These are phyloP conservation scores for Apiospora phragmitis DNA, from an alignment of 2,329 filamentous ascomycete species.

Conservation along the genomic window DNA sequence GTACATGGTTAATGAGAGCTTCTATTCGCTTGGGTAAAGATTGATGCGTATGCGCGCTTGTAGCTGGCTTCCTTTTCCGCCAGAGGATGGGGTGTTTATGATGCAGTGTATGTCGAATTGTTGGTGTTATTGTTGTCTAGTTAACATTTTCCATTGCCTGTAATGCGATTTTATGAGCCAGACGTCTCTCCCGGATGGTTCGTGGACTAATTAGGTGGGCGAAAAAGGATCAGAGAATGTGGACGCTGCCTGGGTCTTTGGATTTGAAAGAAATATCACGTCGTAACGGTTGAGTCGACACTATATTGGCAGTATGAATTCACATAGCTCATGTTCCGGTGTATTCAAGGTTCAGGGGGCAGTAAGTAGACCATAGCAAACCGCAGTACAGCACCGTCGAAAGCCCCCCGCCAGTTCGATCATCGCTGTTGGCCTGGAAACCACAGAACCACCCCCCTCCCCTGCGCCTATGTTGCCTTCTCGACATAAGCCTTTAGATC, in stretches of 20 bases:
- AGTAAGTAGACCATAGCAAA: background rate
- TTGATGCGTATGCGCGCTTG: no score
- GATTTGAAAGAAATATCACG: no score
- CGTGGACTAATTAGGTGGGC: background rate
- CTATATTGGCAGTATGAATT: no score
- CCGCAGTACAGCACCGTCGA: background rate
- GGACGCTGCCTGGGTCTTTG: no score
- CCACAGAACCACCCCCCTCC: background rate
- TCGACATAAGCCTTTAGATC: constrained; percentile 26
- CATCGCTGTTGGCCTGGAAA: background rate
- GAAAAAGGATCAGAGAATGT: background rate
- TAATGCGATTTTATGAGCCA: background rate
- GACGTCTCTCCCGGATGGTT: background rate
- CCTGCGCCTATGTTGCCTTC: constrained; percentile 5
- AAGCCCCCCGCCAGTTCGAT: background rate
- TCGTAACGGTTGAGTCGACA: no score
- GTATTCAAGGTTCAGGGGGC: no score
- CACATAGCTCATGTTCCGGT: no score
- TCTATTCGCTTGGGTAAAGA: no score
- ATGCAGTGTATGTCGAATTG: background rate
- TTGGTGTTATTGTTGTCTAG: background rate
- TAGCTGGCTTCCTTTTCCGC: no score
- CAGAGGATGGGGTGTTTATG: background rate
- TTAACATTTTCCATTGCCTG: background rate
- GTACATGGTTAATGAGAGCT: no score